These are phyloP conservation scores for Glycine latifolia DNA, from an alignment of 306 rosid species.

Conservation along the genomic window DNA sequence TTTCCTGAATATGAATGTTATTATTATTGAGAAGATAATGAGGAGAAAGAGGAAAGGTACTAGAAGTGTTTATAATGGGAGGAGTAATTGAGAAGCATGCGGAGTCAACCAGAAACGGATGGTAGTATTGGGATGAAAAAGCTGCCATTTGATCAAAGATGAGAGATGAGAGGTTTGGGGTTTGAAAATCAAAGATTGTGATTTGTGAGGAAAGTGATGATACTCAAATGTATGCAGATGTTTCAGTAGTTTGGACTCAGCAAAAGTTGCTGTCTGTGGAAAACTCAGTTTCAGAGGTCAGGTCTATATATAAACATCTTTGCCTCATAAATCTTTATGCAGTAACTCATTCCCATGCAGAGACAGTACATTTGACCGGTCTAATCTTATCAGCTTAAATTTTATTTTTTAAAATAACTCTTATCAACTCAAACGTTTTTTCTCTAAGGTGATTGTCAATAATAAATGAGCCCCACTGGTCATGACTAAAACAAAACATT, in stretches of 20 bases:
- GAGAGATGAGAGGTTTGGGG: background rate
- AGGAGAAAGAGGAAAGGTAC: background rate
- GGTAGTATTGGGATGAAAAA: slow-evolving; percentile 61
- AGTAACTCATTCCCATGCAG: slow-evolving; percentile 44
- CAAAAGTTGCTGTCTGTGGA: slow-evolving; percentile 56
- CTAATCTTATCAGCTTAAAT: slow-evolving; percentile 45
- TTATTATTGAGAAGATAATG: slow-evolving; percentile 18
- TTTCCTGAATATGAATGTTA: slow-evolving; percentile 36
- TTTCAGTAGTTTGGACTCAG: slow-evolving; percentile 46
- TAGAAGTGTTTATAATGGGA: slow-evolving; percentile 25
- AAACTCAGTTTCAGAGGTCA: slow-evolving; percentile 42
- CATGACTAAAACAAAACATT: background rate
- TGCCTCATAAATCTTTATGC: slow-evolving; percentile 32
- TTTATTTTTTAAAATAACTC: background rate
- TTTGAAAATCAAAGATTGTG: slow-evolving; percentile 30
- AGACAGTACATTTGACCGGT: slow-evolving; percentile 54
- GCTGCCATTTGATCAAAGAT: slow-evolving; percentile 67
- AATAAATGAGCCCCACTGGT: background rate
- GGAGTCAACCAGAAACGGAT: slow-evolving; percentile 64
- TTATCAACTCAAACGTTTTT: background rate
- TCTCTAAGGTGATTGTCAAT: slow-evolving; percentile 36
- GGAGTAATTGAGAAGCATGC: slow-evolving; percentile 17
- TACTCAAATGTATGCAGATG: slow-evolving; percentile 43
- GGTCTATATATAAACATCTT: slow-evolving; percentile 60
- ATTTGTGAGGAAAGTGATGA: slow-evolving; percentile 53